These are phyloP conservation scores for Beta lomatogona DNA, from an alignment of 179 eudicot genomes.

Conservation along the genomic window DNA sequence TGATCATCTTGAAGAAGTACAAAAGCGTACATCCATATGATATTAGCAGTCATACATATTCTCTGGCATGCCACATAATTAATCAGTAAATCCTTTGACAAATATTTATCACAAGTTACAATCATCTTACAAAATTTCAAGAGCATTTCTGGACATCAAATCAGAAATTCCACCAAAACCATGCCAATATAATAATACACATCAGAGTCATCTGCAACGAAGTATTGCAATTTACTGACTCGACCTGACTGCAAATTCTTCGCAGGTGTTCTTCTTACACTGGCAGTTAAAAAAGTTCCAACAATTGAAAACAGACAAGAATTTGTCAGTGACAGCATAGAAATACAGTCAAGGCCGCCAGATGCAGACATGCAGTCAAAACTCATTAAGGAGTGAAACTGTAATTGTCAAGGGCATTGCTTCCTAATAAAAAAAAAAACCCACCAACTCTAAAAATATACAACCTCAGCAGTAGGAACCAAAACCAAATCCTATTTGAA, in stretches of 20 bases:
- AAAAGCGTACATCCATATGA: not conserved
- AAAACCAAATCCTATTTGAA: too few relatives aligned
- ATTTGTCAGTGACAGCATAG: not conserved
- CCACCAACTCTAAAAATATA: too few relatives aligned
- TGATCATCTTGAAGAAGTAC: not conserved
- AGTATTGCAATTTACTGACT: too few relatives aligned
- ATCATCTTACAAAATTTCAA: not conserved
- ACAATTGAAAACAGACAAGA: not conserved
- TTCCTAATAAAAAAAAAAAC: too few relatives aligned
- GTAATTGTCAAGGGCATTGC: too few relatives aligned
- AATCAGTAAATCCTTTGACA: not conserved
- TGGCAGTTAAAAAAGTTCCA: not conserved
- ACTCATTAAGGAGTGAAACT: too few relatives aligned
- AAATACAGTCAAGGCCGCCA: too few relatives aligned
- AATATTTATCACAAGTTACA: not conserved
- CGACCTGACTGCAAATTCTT: too few relatives aligned
- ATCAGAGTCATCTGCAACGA: too few relatives aligned
- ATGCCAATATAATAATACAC: not conserved
- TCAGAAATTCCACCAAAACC: not conserved
- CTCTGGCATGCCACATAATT: not conserved
- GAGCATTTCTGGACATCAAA: not conserved
- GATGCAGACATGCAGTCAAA: too few relatives aligned
- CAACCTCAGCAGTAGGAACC: too few relatives aligned
- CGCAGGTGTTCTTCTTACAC: too few relatives aligned
- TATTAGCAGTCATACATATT: not conserved